Base-by-base conservation (phyloP, 176 grass and related monocot species). In the Musa beccarii region DNA sequence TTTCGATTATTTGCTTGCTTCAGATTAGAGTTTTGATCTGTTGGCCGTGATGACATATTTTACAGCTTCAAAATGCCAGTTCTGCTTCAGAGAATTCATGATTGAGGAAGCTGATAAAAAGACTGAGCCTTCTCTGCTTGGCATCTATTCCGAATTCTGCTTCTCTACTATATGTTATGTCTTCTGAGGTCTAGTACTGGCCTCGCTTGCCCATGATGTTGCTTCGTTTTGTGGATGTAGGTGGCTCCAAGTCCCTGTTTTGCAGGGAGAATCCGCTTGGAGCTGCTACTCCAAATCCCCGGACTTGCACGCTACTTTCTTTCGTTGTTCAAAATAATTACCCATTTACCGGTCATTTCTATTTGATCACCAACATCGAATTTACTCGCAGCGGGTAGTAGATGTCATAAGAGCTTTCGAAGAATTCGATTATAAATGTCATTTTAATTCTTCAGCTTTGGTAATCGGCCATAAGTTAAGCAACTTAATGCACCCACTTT, bases 41-140 rank as follows among this genome's bases (percentile, higher is more conserved):
- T 23, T 6, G 79, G 66, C 74, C 11, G 50, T 85, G 90, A 92
- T 75, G 86, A 89, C 51, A 83, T 69, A 75, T 54, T 19, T 53
- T 57, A 53, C 78, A 81, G 83, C 82, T 85, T 79, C 80, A 85
- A 62, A 49, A 92, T 9, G 84, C 90, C 87, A 85, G 90, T 87
- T 87, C 82, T 89, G 84, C 90, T 92, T 92, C 90, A 83, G 84
- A 92, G 2, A 87, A 82, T 89, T 87, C 84, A n/a, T 89, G 87
- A 92, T 49, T 8, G 87, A 89, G n/a, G 68, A 66, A 83, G 74
- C 71, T 87, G 84, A 79, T 81, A 59, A 21, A 21, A 81, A 79
- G 23, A 65, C 79, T 87, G 84, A 87, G 90, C 84, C 73, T 59
- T 2, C 16, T 57, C 2, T 57, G 13, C 5, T 59, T 59, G 16